Evolutionary conservation across 2,329 filamentous ascomycete genomes (phyloP).

Genomic region (Nothomitra cinnamomea): DNA sequence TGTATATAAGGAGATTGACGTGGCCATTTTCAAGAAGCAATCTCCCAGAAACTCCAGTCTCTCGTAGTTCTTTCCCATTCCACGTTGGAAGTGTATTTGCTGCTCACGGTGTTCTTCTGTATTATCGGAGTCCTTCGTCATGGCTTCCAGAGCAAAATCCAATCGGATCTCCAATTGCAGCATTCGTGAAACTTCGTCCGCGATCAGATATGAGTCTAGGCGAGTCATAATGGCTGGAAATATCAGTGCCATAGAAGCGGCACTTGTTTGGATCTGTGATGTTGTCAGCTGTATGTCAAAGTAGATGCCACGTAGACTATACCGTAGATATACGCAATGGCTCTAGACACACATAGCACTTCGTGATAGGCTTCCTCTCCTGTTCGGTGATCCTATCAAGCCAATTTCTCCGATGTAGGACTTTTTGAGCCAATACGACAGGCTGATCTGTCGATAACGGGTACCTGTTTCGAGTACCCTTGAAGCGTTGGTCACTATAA

Average conservation of each 20-base stretch:
- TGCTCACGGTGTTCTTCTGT: constrained; percentile 52
- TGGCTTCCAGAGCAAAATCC: constrained; percentile 62
- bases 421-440: constrained; percentile 58
- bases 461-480: constrained; percentile 34
- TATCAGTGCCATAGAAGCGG: constrained; percentile 56
- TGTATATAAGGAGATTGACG: constrained; percentile 72
- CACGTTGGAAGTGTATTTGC: constrained; percentile 57
- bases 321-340: constrained; percentile 61
- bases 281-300: constrained; percentile 10
- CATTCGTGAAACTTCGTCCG: constrained; percentile 52
- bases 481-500: constrained; percentile 65
- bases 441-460: constrained; percentile 54
- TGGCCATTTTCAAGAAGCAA: constrained; percentile 88
- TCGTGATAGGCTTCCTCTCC: constrained; percentile 28
- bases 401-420: constrained; percentile 67
- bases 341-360: constrained; percentile 58
- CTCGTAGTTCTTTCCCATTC: constrained; percentile 93
- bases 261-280: constrained; percentile 43
- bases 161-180: constrained; percentile 49
- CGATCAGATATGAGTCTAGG: constrained; percentile 66
- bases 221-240: constrained; percentile 76
- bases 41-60: constrained; percentile 87
- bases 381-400: constrained; percentile 48
- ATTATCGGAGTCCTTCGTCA: constrained; percentile 86
- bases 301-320: constrained; percentile 19